Base-by-base conservation (phyloP, 495 filamentous ascomycete species). In the Achaetomiella virescens region DNA sequence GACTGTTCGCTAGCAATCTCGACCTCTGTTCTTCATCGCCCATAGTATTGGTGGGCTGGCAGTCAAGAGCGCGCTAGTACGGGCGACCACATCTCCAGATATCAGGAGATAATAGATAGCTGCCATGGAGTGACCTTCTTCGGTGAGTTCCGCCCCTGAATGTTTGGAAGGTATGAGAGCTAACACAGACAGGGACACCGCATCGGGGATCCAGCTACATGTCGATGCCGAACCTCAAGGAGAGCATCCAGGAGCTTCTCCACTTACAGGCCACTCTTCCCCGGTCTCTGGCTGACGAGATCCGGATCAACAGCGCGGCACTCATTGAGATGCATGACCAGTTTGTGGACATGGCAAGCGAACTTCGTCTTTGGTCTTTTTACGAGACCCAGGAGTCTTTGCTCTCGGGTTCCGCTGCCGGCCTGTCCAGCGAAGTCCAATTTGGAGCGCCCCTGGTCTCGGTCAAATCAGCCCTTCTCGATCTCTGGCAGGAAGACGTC, bases 121-220 rank as follows among this genome's bases (percentile, higher is more conserved):
- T 85, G 82, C 58, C 76, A 85, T 63, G 82, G 82, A 2, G 78
- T 86, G 21, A 78, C 77, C 0, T 86, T 87, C 59, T 79, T 81
- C 55, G 76, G 76, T 78, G 58, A 66, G 72, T 53, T 12, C 0
- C 5, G 37, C 49, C 11, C 3, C 12, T 2, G 17, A 15, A 24
- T 15, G 24, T 46, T 10, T 0, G 6, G 21, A 20, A 22, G 12
- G 22, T 7, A 20, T 2, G 14, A 7, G 25, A 17, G 38, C 49
- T 65, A 59, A 70, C 56, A 20, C 3, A 9, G 9, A 15, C 70
- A 68, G 81, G 76, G 15, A 84, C 81, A 1, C 83, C 84, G 1
- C 83, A 87, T 58, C 80, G 78, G 38, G 83, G 84, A 5, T 86
- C 82, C 1, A 86, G 80, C 24, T 84, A 85, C 58, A 72, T 86